Percentiles rank a stretch among this genome's conserved stretches.
Evolutionary conservation across 352 stramenopile species (phyloP).

Genomic region (Phytophthora tubulina): DNA sequence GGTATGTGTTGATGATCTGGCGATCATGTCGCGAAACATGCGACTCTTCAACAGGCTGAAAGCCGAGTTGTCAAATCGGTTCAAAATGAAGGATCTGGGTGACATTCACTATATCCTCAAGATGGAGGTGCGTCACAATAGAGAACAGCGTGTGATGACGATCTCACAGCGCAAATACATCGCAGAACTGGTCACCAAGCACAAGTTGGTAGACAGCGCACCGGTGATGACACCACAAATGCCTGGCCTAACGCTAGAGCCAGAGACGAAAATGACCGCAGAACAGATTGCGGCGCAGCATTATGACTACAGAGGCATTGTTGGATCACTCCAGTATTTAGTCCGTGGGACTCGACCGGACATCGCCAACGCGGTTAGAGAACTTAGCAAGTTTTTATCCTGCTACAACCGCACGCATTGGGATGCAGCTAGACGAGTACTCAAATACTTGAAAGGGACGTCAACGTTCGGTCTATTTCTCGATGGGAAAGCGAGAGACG

Average conservation of each 20-base stretch:
- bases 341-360: constrained; percentile 35
- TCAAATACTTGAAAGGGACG: constrained; percentile 30
- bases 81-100: constrained; percentile 48
- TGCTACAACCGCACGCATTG: constrained; percentile 47
- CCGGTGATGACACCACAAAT: constrained; percentile 13
- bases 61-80: constrained; percentile 29
- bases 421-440: constrained; percentile 30
- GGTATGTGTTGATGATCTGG: constrained; percentile 41
- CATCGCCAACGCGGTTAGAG: constrained; percentile 42
- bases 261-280: constrained; percentile 30
- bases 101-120: constrained; percentile 48
- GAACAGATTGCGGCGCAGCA: constrained; percentile 29
- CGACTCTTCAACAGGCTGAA: constrained; percentile 32
- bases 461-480: constrained; percentile 17
- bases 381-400: constrained; percentile 32
- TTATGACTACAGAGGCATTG: constrained; percentile 29
- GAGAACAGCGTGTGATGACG: constrained; percentile 2
- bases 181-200: neutral
- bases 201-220: neutral
- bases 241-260: constrained; percentile 11
- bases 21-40: constrained; percentile 29
- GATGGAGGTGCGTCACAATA: constrained; percentile 13
- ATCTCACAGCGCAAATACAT: neutral
- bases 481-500: constrained; percentile 13
- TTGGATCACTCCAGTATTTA: constrained; percentile 43